Percentiles rank a stretch among this genome's conserved stretches.
These are phyloP conservation scores for Microdochium bolleyi DNA, from an alignment of 2,329 filamentous ascomycete genomes.

Conservation along the genomic window DNA sequence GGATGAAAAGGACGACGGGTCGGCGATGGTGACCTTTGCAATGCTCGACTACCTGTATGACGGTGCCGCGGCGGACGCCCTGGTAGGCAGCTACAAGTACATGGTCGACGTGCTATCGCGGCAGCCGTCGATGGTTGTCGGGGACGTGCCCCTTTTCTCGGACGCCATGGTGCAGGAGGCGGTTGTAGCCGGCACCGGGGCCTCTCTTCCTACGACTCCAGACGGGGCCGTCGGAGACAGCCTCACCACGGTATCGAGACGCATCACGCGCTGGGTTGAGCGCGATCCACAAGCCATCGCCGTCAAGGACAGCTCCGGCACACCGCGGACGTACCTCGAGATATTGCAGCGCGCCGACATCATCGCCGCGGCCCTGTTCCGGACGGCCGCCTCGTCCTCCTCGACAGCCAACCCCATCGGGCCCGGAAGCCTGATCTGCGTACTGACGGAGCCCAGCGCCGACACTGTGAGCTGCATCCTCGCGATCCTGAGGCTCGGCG, in stretches of 20 bases:
- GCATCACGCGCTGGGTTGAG: neutral
- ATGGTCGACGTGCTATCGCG: neutral
- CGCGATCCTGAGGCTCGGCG: constrained; percentile 18
- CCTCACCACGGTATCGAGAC: neutral
- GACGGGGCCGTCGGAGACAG: neutral
- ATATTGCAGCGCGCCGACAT: constrained; percentile 18
- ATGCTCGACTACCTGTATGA: constrained; percentile 6
- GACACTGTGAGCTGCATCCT: constrained; percentile 16
- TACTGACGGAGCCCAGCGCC: constrained; percentile 18
- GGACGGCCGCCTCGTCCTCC: constrained; percentile 1
- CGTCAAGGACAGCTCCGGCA: neutral
- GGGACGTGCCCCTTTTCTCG: neutral
- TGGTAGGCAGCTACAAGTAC: neutral
- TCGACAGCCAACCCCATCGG: neutral
- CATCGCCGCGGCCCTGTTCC: constrained; percentile 20
- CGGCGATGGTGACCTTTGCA: constrained; percentile 3
- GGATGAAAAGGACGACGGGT: constrained; percentile 4
- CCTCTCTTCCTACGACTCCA: neutral
- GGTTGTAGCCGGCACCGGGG: neutral
- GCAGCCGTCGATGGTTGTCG: neutral
- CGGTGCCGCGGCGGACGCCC: neutral
- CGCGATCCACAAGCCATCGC: neutral
- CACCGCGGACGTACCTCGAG: constrained; percentile 19
- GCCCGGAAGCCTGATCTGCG: constrained; percentile 12
- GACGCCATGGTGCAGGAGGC: neutral